Base-by-base conservation (phyloP, 345 rosid species). In the Ceriops decandra region DNA sequence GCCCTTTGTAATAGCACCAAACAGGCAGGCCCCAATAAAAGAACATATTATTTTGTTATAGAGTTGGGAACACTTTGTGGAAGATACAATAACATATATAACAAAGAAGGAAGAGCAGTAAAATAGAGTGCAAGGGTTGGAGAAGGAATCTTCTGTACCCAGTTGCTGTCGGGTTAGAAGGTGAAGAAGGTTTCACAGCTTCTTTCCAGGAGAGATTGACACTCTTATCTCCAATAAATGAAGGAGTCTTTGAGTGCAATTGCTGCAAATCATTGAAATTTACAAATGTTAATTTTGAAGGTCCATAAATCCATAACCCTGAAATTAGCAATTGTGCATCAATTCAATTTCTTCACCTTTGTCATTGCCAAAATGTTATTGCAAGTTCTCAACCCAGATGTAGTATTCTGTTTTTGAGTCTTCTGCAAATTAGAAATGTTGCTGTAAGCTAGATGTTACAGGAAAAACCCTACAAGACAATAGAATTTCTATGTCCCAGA, bases 151-250 rank as follows among this genome's bases (percentile, higher is more conserved):
- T 62, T 58, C 53, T 81, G 49, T 82, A 95, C 99, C 99, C 97
- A 22, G 87, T 66, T 47, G 68, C 68, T 38, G 79, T 60, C 7
- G 85, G 63, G 28, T 84, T 77, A 62, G 90, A 74, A 51, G 88
- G 78, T 21, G 68, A 69, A 66, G 87, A 68, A 52, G 92, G 76
- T 81, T 87, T 91, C 53, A 71, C 52, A 60, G 83, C 89, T 83
- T 91, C 99, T 80, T 90, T 95, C 99, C 99, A 95, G 52, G 99
- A 95, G 52, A 90, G 88, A 70, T 83, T 91, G 73, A 91, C 74
- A 63, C 87, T 95, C 76, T 87, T 90, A 62, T 95, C 97, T 69
- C 97, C 97, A 60, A 88, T 91, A 79, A 91, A 95, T 22, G 92
- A 67, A 52, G 99, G 99, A 9, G 85, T 79, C 76, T 91, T 95